Evolutionary conservation across 495 filamentous ascomycete species (phyloP).

Genomic region (Xylaria scruposa): DNA sequence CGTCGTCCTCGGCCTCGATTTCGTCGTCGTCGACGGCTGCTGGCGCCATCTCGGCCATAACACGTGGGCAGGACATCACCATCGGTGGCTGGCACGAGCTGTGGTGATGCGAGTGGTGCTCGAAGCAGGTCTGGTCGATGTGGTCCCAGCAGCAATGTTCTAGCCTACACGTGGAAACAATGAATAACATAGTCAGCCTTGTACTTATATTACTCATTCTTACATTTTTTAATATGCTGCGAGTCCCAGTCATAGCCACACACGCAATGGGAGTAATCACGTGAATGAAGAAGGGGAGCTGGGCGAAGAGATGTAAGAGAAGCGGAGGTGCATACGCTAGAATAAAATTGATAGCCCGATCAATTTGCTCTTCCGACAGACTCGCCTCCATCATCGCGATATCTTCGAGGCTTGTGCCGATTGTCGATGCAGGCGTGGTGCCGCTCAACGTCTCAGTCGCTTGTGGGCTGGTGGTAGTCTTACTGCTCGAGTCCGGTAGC

Average conservation of each 20-base stretch:
- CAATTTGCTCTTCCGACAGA: constrained; percentile 45
- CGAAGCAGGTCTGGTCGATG: constrained; percentile 45
- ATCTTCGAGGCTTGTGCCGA: not conserved
- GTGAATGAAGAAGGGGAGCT: not conserved
- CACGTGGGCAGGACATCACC: not conserved
- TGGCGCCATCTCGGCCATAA: not conserved
- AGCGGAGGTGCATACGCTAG: constrained; percentile 46
- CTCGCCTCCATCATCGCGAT: not conserved
- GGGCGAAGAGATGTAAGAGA: constrained; percentile 5
- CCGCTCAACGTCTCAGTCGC: constrained; percentile 18
- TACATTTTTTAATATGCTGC: not conserved
- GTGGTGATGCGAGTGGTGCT: constrained; percentile 33
- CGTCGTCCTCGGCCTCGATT: not conserved
- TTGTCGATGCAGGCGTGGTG: constrained; percentile 2
- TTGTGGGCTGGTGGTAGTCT: not conserved
- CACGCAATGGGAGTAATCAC: constrained; percentile 17
- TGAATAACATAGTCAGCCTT: not conserved
- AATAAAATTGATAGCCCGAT: constrained; percentile 58
- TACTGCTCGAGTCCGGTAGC: not conserved
- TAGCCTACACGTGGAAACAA: constrained; percentile 41
- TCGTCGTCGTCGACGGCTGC: not conserved
- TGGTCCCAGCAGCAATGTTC: constrained; percentile 59
- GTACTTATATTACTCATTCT: not conserved
- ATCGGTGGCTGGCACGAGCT: not conserved
- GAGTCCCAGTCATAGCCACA: not conserved